Evolutionary conservation across 805 yeast genomes (phyloP).

Genomic region (Yarrowia deformans): DNA sequence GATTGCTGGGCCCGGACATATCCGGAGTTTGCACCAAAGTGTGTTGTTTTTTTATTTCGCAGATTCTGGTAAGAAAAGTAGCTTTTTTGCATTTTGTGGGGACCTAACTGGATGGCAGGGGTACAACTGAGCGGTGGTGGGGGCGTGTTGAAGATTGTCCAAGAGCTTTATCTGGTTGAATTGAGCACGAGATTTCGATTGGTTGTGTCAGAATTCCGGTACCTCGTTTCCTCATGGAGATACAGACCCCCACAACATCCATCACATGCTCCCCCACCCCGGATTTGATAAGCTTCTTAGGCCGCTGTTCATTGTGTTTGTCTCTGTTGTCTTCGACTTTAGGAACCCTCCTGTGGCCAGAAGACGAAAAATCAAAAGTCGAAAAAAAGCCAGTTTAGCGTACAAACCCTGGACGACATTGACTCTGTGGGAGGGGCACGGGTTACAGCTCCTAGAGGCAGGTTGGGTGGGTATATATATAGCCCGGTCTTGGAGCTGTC

Average conservation of each 20-base stretch:
- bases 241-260: neutral
- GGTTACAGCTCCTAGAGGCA: neutral
- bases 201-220: no score
- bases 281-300: slow-evolving; percentile 7
- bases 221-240: neutral
- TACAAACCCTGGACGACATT: slow-evolving; percentile 1
- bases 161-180: neutral
- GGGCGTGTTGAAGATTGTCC: neutral
- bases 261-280: slow-evolving; percentile 39
- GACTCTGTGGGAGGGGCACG: slow-evolving; percentile 13
- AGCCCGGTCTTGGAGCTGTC: no score
- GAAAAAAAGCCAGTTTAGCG: slow-evolving; percentile 3
- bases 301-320: neutral
- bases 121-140: neutral
- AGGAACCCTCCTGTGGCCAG: slow-evolving; percentile 1
- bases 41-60: neutral
- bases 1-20: neutral
- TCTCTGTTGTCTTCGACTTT: neutral
- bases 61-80: no score
- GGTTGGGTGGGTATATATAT: slow-evolving; percentile 7
- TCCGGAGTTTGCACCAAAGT: slow-evolving; percentile 13
- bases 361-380: neutral
- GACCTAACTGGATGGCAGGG: neutral
- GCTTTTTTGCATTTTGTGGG: no score
- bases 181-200: neutral